phyloP scores from a whole-genome alignment of 208 protist genomes.

The Trichomonas tenax region DNA sequence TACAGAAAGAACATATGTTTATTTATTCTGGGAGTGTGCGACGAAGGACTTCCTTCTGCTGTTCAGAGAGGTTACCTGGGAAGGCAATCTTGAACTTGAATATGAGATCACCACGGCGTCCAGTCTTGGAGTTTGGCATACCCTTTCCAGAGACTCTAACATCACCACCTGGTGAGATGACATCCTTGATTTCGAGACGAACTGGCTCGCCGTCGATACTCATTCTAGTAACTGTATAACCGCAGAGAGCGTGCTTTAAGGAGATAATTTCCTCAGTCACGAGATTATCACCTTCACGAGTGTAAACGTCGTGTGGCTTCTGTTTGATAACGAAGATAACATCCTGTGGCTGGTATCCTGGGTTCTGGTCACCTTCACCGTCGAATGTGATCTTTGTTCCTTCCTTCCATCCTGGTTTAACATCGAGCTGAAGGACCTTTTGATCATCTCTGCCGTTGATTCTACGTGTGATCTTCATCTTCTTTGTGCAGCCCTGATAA shows the following conservation, averaged over 20 bases:
- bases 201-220: slow-evolving; percentile 19
- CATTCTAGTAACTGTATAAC: not conserved
- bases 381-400: slow-evolving; percentile 28
- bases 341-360: slow-evolving; percentile 18
- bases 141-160: not conserved
- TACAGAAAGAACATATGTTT: not conserved
- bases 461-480: not conserved
- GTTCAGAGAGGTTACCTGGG: not conserved
- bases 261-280: slow-evolving; percentile 29
- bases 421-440: slow-evolving; percentile 1
- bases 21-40: not conserved
- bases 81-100: slow-evolving; percentile 6
- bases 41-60: not conserved
- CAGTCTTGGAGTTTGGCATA: not conserved
- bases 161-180: not conserved
- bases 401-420: slow-evolving; percentile 20
- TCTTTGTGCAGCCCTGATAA: not conserved
- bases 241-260: slow-evolving; percentile 37
- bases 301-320: slow-evolving; percentile 26
- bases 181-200: not conserved
- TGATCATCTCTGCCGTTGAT: not conserved
- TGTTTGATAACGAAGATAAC: slow-evolving; percentile 24
- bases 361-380: slow-evolving; percentile 24
- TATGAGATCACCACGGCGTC: not conserved
- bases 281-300: slow-evolving; percentile 30